Conservation (phyloP, 495 filamentous ascomycete genomes). For the Aspergillus coremiiformis region DNA sequence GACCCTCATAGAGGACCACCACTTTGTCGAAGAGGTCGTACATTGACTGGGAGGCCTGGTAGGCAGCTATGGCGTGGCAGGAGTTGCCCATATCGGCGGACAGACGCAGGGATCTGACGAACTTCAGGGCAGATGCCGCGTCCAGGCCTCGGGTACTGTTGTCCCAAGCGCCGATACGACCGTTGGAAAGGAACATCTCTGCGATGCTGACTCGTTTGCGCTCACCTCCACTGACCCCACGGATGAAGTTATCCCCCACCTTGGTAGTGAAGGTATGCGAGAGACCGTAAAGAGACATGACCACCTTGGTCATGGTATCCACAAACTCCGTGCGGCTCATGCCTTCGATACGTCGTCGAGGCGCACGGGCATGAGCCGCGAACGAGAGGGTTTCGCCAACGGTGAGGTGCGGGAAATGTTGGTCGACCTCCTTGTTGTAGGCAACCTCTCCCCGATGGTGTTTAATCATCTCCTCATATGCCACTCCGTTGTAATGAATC, state of each 20-base stretch:
- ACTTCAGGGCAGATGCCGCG: slow-evolving; percentile 68
- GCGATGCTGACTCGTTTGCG: slow-evolving; percentile 51
- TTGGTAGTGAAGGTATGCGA: slow-evolving; percentile 46
- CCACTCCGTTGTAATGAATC: slow-evolving; percentile 43
- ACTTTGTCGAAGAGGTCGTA: slow-evolving; percentile 59
- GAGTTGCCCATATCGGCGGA: slow-evolving; percentile 65
- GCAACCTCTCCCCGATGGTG: slow-evolving; percentile 55
- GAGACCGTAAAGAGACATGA: slow-evolving; percentile 53
- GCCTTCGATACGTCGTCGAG: slow-evolving; percentile 32
- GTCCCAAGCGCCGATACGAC: slow-evolving; percentile 70
- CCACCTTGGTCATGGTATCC: slow-evolving; percentile 42
- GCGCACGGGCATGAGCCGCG: slow-evolving; percentile 45
- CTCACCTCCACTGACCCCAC: slow-evolving; percentile 76
- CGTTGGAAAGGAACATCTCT: slow-evolving; percentile 52
- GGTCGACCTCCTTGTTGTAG: slow-evolving; percentile 56
- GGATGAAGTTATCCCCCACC: slow-evolving; percentile 42
- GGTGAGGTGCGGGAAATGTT: slow-evolving; percentile 56
- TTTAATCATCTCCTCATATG: slow-evolving; percentile 43
- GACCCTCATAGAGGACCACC: slow-evolving; percentile 52
- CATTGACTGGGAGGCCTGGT: slow-evolving; percentile 78
- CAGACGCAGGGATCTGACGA: slow-evolving; percentile 58
- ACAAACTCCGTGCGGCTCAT: slow-evolving; percentile 36
- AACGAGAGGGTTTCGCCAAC: slow-evolving; percentile 59
- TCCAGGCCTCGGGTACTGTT: slow-evolving; percentile 83
- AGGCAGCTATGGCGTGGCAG: slow-evolving; percentile 72